These are phyloP conservation scores for Leishmania tarentolae DNA, from an alignment of 208 protist species.

Conservation along the genomic window DNA sequence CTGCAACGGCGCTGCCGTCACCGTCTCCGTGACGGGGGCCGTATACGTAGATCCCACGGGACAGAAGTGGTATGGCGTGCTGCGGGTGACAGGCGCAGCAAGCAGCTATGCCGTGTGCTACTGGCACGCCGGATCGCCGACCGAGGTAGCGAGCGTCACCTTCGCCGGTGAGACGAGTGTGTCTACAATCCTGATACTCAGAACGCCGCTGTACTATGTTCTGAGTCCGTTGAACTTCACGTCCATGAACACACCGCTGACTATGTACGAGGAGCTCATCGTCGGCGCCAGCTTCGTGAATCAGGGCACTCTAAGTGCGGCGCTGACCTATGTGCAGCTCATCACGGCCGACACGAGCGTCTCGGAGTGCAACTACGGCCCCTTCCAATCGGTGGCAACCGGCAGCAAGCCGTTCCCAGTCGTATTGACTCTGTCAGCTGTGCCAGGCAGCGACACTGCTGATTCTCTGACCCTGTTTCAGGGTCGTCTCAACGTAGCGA, in stretches of 20 bases:
- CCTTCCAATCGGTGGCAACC: conserved; percentile 45
- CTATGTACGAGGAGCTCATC: conserved; percentile 75
- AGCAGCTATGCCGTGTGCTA: conserved; percentile 74
- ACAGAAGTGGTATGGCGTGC: conserved; percentile 70
- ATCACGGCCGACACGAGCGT: conserved; percentile 44
- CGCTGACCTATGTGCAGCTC: conserved; percentile 39
- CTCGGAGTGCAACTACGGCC: conserved; percentile 84
- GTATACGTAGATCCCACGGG: conserved; percentile 29
- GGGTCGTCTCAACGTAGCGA: conserved; percentile 43
- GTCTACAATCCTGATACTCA: conserved; percentile 48
- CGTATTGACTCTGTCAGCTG: conserved; percentile 18
- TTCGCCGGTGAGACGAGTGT: conserved; percentile 32
- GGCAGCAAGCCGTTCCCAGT: conserved; percentile 27
- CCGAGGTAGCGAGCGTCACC: conserved; percentile 62
- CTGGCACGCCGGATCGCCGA: conserved; percentile 49
- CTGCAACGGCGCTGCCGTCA: conserved; percentile 53
- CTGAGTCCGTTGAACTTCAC: conserved; percentile 57
- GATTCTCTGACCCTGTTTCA: conserved; percentile 24
- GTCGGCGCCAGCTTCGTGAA: conserved; percentile 54
- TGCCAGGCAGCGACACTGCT: conserved; percentile 14
- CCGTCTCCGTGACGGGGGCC: conserved; percentile 31
- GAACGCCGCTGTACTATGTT: conserved; percentile 66
- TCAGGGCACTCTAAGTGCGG: conserved; percentile 6
- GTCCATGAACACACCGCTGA: conserved; percentile 33
- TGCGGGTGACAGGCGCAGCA: conserved; percentile 52